Evolutionary conservation across 495 filamentous ascomycete genomes (phyloP).

Genomic region (Penicillium roqueforti): DNA sequence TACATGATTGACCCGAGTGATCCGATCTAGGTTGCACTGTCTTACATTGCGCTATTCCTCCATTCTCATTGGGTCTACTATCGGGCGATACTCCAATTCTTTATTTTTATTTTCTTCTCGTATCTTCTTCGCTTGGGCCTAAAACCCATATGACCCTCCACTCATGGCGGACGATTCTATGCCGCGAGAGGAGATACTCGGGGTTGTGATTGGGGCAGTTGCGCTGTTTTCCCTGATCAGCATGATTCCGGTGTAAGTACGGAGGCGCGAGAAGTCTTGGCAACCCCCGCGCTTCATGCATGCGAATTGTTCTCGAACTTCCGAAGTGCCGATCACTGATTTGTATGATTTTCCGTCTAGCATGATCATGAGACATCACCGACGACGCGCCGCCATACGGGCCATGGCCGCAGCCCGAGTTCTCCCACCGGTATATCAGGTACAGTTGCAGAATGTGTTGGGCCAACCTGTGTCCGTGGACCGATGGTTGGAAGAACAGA

Average conservation of each 20-base stretch:
- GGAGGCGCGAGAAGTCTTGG: conserved; percentile 15
- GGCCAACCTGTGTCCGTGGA: conserved; percentile 20
- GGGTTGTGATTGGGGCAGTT: conserved; percentile 35
- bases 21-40: conserved; percentile 11
- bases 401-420: conserved; percentile 5
- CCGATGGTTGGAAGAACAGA: conserved; percentile 31
- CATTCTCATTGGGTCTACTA: neutral
- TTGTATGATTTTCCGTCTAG: conserved; percentile 13
- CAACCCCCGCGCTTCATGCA: conserved; percentile 13
- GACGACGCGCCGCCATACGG: conserved; percentile 15
- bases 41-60: neutral
- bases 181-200: conserved; percentile 28
- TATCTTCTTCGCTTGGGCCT: conserved; percentile 14
- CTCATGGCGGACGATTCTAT: conserved; percentile 25
- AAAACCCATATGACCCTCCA: conserved; percentile 11
- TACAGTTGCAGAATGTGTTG: conserved; percentile 7
- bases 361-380: conserved; percentile 26
- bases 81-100: conserved; percentile 2
- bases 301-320: conserved; percentile 16
- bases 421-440: conserved; percentile 1
- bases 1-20: conserved; percentile 1
- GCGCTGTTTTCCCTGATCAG: conserved; percentile 31
- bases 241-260: conserved; percentile 32
- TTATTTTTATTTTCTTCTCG: conserved; percentile 5
- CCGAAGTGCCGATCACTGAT: conserved; percentile 6